These are phyloP conservation scores for Trapa incisa DNA, from an alignment of 345 rosid genomes.

Conservation along the genomic window DNA sequence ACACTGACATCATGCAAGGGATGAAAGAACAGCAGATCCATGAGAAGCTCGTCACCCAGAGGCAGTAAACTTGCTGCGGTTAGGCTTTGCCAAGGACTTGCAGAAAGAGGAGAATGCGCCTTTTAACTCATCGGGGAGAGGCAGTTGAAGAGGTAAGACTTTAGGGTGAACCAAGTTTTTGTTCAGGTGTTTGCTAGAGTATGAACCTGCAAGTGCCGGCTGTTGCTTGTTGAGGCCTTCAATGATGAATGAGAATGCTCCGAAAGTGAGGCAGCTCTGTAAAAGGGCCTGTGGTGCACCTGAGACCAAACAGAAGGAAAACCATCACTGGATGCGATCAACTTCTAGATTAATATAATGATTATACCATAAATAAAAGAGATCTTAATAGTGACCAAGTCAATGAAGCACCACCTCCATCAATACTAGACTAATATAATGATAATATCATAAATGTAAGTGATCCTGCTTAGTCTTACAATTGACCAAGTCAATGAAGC, in stretches of 20 bases:
- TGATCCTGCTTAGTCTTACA: no score
- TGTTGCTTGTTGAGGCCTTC: slow-evolving; percentile 70
- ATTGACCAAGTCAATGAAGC: no score
- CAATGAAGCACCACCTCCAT: no score
- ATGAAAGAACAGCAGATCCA: neutral
- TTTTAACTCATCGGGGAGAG: slow-evolving; percentile 48
- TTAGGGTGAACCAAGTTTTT: neutral
- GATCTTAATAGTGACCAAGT: no score
- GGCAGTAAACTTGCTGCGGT: slow-evolving; percentile 16
- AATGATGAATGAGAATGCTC: slow-evolving; percentile 62
- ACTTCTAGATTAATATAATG: neutral
- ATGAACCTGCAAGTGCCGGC: slow-evolving; percentile 41
- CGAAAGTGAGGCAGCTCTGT: slow-evolving; percentile 64
- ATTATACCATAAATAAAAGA: neutral
- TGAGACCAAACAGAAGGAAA: slow-evolving; percentile 11
- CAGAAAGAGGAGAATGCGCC: slow-evolving; percentile 53
- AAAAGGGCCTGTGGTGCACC: slow-evolving; percentile 70
- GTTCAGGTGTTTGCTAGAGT: neutral
- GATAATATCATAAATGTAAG: neutral
- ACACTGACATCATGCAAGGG: neutral
- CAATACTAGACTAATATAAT: neutral
- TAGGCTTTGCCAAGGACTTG: slow-evolving; percentile 34
- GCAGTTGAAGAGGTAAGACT: slow-evolving; percentile 24
- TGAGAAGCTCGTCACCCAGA: neutral
- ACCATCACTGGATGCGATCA: neutral